phyloP scores from a whole-genome alignment of 2,329 filamentous ascomycete species.

The Emergomyces orientalis region DNA sequence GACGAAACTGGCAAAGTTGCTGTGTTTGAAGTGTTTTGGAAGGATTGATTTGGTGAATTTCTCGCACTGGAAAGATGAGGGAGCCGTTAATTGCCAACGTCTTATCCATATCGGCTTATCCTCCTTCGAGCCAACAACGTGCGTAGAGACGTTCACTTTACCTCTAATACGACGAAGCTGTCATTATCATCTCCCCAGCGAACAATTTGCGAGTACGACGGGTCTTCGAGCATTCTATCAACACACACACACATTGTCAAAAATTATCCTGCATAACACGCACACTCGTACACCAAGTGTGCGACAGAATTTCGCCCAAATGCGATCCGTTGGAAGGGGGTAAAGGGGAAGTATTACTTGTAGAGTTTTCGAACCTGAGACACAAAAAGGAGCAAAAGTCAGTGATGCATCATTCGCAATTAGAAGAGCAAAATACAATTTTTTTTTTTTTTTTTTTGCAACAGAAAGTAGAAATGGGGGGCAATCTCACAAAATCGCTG shows the following conservation, averaged over 20 bases:
- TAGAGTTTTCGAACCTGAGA: conserved; percentile 89
- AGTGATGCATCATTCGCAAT: conserved; percentile 13
- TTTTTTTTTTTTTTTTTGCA: not conserved
- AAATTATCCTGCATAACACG: not conserved
- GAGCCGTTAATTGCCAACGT: not conserved
- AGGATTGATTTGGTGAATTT: conserved; percentile 97
- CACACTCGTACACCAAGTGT: conserved; percentile 8
- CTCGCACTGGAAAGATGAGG: conserved; percentile 60
- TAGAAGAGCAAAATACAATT: not conserved
- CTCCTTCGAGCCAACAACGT: not conserved
- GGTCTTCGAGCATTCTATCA: conserved; percentile 87
- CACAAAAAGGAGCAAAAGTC: conserved; percentile 22
- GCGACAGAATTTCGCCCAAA: conserved; percentile 9
- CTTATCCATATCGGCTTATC: not conserved
- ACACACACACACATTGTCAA: conserved; percentile 10
- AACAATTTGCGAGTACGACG: conserved; percentile 82
- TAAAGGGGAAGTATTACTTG: conserved; percentile 55
- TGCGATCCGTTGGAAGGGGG: conserved; percentile 1
- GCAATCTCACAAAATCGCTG: conserved; percentile 78
- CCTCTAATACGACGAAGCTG: conserved; percentile 95
- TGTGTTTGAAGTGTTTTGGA: conserved; percentile 98
- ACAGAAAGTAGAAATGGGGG: conserved; percentile 4
- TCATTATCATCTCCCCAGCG: conserved; percentile 92
- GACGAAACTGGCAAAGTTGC: conserved; percentile 95
- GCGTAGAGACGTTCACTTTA: conserved; percentile 33